These are phyloP conservation scores for Staphylotrichum tortipilum DNA, from an alignment of 495 filamentous ascomycete species.

Conservation along the genomic window DNA sequence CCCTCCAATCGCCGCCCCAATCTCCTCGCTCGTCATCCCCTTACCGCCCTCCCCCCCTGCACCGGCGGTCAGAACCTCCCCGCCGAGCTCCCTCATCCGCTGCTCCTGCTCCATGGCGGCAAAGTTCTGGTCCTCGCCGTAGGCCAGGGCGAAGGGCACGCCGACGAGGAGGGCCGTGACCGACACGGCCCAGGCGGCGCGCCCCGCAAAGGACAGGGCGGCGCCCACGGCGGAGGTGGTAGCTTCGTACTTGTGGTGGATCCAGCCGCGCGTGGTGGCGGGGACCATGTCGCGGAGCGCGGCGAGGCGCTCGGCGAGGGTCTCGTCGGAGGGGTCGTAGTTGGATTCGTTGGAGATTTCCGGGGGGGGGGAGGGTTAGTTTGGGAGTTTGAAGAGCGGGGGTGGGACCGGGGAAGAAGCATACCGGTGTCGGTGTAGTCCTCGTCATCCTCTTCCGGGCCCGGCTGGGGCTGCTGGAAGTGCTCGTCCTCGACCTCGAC, in stretches of 20 bases:
- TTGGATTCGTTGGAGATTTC: slow-evolving; percentile 54
- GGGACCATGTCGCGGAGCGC: slow-evolving; percentile 91
- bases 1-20: not conserved
- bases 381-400: not conserved
- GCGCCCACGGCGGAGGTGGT: slow-evolving; percentile 48
- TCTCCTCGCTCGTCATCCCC: slow-evolving; percentile 6
- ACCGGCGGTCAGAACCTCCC: slow-evolving; percentile 35
- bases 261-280: slow-evolving; percentile 63
- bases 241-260: slow-evolving; percentile 50
- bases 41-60: not conserved
- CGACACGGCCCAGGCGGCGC: slow-evolving; percentile 76
- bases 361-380: slow-evolving; percentile 25
- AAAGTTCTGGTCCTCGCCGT: slow-evolving; percentile 90
- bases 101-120: slow-evolving; percentile 95
- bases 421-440: slow-evolving; percentile 86
- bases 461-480: slow-evolving; percentile 66
- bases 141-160: slow-evolving; percentile 86
- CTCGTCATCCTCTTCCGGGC: slow-evolving; percentile 69
- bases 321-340: slow-evolving; percentile 46
- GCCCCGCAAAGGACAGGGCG: slow-evolving; percentile 62
- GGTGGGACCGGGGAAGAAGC: slow-evolving; percentile 10
- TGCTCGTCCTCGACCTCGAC: slow-evolving; percentile 93
- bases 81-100: slow-evolving; percentile 74
- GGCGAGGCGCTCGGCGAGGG: slow-evolving; percentile 67
- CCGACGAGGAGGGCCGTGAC: slow-evolving; percentile 82